Conservation (phyloP, 495 filamentous ascomycete species). For the Penicillium longicatenatum region DNA sequence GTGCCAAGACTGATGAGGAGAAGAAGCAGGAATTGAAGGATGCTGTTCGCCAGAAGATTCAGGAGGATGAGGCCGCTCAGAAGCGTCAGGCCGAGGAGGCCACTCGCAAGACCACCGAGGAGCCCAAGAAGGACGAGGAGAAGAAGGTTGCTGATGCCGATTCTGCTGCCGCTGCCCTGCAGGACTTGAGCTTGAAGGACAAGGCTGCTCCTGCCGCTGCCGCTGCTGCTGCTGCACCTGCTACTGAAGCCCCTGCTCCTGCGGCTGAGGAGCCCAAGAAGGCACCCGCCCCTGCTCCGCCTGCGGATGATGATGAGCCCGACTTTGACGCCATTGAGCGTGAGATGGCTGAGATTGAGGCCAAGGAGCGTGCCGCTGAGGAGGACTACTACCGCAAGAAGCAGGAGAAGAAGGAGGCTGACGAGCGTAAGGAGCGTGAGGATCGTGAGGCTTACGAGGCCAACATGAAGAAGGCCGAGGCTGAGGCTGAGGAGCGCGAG, state of each 20-base stretch:
- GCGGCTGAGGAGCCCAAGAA: conserved; percentile 45
- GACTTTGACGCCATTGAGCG: conserved; percentile 55
- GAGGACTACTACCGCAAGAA: conserved; percentile 62
- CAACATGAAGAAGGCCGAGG: conserved; percentile 59
- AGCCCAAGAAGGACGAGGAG: conserved; percentile 45
- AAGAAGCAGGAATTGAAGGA: conserved; percentile 69
- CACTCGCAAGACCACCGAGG: conserved; percentile 50
- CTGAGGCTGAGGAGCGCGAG: conserved; percentile 58
- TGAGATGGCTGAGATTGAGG: conserved; percentile 56
- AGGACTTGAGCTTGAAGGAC: conserved; percentile 41
- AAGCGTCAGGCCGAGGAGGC: conserved; percentile 53
- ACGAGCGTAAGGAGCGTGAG: conserved; percentile 60
- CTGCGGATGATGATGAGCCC: conserved; percentile 52
- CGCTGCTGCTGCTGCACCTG: conserved; percentile 13
- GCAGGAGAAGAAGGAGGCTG: conserved; percentile 62
- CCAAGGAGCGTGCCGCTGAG: conserved; percentile 60
- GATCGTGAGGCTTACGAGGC: conserved; percentile 49
- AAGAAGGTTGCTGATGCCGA: conserved; percentile 45
- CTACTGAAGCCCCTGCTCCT: conserved; percentile 8
- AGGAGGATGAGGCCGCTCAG: conserved; percentile 54
- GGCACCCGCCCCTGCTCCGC: conserved; percentile 35
- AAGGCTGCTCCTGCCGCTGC: conserved; percentile 33
- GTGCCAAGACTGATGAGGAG: conserved; percentile 66
- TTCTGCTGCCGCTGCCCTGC: conserved; percentile 33
- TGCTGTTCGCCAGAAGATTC: conserved; percentile 63